Conservation (phyloP, 192 early-diverging fungal species). For the Backusella westeae region DNA sequence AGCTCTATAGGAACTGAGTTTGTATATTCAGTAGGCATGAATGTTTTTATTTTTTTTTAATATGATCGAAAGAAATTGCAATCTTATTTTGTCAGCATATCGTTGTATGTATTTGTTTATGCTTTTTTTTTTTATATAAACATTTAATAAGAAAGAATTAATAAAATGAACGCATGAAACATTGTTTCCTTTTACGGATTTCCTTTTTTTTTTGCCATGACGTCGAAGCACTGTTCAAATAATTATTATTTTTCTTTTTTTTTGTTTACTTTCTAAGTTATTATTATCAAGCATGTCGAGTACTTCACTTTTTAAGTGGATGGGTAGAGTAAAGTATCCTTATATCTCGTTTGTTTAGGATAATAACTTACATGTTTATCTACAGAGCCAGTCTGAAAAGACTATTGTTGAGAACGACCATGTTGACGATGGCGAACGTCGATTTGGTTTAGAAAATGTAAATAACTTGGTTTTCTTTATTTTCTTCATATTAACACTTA, state of each 20-base stretch:
- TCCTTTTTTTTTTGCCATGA: background rate
- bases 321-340: constrained; percentile 44
- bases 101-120: background rate
- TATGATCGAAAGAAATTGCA: too few species aligned
- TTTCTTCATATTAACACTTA: background rate
- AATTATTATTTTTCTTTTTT: background rate
- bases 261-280: background rate
- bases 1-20: background rate
- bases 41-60: background rate
- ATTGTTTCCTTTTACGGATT: background rate
- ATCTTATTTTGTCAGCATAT: background rate
- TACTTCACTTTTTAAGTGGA: constrained; percentile 50
- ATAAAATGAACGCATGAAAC: background rate
- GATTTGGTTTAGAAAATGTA: constrained; percentile 93
- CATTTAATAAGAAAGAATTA: background rate
- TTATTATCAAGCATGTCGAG: constrained; percentile 25
- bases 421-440: constrained; percentile 66
- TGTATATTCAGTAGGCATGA: background rate
- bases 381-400: constrained; percentile 43
- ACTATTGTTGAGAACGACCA: constrained; percentile 38
- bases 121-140: background rate
- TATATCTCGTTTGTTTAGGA: background rate
- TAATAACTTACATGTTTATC: background rate
- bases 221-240: background rate
- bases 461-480: background rate